A percentile compares a stretch with the other conserved stretches of the same genome.
phyloP scores from a whole-genome alignment of 2,329 filamentous ascomycete genomes.

The Pseudogymnoascus sp. region DNA sequence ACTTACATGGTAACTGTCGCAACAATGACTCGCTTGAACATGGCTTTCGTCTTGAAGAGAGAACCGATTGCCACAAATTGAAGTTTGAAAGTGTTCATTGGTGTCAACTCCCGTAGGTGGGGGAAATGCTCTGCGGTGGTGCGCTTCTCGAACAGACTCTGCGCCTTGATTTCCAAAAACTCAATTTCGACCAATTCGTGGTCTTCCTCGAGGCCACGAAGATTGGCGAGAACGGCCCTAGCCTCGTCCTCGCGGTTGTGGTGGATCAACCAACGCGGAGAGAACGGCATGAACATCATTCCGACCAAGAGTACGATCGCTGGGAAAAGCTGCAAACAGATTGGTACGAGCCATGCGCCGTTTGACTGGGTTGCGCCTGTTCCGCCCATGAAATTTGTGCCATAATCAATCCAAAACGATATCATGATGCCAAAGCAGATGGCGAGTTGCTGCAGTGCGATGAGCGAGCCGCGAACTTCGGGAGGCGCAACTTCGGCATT shows the following conservation, averaged over 20 bases:
- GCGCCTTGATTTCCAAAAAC: constrained; percentile 75
- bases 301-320: constrained; percentile 57
- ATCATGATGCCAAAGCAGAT: constrained; percentile 50
- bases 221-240: constrained; percentile 49
- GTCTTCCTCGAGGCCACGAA: constrained; percentile 52
- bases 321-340: constrained; percentile 61
- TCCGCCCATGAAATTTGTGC: constrained; percentile 60
- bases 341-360: constrained; percentile 65
- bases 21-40: constrained; percentile 58
- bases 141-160: constrained; percentile 68
- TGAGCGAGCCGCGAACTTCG: constrained; percentile 57
- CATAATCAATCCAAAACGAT: constrained; percentile 50
- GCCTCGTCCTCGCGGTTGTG: constrained; percentile 62
- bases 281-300: constrained; percentile 75
- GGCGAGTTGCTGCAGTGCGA: constrained; percentile 56
- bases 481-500: constrained; percentile 47
- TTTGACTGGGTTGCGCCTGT: constrained; percentile 50
- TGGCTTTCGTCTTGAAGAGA: constrained; percentile 55
- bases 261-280: constrained; percentile 66
- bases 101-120: constrained; percentile 48
- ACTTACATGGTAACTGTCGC: constrained; percentile 48
- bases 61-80: constrained; percentile 60
- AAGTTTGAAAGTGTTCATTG: constrained; percentile 56
- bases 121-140: constrained; percentile 61
- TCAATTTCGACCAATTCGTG: constrained; percentile 66